phyloP scores from a whole-genome alignment of 345 rosid species.

The Stellera chamaejasme region DNA sequence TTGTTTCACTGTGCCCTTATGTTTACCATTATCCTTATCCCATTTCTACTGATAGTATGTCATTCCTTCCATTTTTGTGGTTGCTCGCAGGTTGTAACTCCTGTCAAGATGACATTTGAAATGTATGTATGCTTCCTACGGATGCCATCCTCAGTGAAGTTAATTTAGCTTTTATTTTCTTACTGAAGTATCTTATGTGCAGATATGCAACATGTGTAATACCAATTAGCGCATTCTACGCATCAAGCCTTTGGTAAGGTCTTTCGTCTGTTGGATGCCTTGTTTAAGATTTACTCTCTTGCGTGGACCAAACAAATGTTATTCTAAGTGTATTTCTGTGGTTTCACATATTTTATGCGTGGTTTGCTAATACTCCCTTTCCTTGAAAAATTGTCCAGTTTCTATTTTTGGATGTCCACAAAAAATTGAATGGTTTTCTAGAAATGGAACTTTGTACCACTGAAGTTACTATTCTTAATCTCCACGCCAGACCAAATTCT shows the following conservation, averaged over 20 bases:
- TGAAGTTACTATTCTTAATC: no score
- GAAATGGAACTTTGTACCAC: no score
- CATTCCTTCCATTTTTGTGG: slow-evolving; percentile 7
- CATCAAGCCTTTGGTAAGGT: slow-evolving; percentile 95
- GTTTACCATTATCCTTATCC: neutral
- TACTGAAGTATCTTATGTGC: slow-evolving; percentile 16
- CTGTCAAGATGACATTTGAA: slow-evolving; percentile 92
- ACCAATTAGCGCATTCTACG: slow-evolving; percentile 95
- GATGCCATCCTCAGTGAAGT: neutral
- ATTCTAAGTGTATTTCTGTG: neutral
- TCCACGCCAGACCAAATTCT: no score
- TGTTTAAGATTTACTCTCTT: neutral
- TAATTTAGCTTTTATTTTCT: slow-evolving; percentile 9
- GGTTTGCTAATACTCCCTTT: neutral
- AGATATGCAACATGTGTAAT: slow-evolving; percentile 92
- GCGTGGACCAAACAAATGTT: neutral
- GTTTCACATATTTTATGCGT: neutral
- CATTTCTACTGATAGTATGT: slow-evolving; percentile 4
- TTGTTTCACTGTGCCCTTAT: neutral
- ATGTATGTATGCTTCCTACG: slow-evolving; percentile 42
- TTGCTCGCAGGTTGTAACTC: slow-evolving; percentile 72
- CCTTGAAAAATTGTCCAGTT: neutral
- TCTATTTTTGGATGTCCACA: no score
- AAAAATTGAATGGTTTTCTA: no score
- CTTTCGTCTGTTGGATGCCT: slow-evolving; percentile 6